These are phyloP conservation scores for Starmerella sp. DNA, from an alignment of 805 yeast species.

Conservation along the genomic window DNA sequence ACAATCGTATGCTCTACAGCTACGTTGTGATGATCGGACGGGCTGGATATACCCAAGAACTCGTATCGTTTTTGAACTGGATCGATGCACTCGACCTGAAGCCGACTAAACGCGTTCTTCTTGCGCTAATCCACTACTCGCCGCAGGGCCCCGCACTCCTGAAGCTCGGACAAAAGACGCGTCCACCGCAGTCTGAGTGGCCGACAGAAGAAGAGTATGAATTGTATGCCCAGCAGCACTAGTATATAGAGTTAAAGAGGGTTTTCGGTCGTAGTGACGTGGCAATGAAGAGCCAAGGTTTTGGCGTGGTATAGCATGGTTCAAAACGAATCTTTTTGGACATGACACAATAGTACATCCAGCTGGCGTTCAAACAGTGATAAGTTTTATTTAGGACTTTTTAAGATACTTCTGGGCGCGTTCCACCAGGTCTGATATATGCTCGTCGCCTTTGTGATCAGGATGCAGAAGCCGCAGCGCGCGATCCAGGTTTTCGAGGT, in stretches of 20 bases:
- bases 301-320: too few relatives aligned
- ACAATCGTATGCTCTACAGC: constrained; percentile 38
- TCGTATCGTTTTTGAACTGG: constrained; percentile 42
- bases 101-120: constrained; percentile 36
- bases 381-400: too few relatives aligned
- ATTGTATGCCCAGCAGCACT: constrained; percentile 10
- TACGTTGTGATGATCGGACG: constrained; percentile 42
- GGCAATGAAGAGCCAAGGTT: too few relatives aligned
- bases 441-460: constrained; percentile 30
- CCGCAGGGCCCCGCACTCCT: constrained; percentile 26
- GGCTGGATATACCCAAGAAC: constrained; percentile 38
- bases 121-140: constrained; percentile 31
- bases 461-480: constrained; percentile 36
- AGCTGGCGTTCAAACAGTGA: too few relatives aligned
- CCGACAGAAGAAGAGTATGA: constrained; percentile 26
- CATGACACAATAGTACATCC: too few relatives aligned
- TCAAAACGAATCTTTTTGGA: too few relatives aligned
- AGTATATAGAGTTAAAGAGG: not conserved
- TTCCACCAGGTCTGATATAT: constrained; percentile 32
- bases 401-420: constrained; percentile 25
- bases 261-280: too few relatives aligned
- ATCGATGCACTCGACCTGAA: constrained; percentile 40
- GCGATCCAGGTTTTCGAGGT: constrained; percentile 43
- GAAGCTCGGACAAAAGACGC: constrained; percentile 22
- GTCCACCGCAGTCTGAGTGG: constrained; percentile 22